These are phyloP conservation scores for Enterocytospora artemiae DNA, from an alignment of 371 early-diverging fungal species.

Conservation along the genomic window DNA sequence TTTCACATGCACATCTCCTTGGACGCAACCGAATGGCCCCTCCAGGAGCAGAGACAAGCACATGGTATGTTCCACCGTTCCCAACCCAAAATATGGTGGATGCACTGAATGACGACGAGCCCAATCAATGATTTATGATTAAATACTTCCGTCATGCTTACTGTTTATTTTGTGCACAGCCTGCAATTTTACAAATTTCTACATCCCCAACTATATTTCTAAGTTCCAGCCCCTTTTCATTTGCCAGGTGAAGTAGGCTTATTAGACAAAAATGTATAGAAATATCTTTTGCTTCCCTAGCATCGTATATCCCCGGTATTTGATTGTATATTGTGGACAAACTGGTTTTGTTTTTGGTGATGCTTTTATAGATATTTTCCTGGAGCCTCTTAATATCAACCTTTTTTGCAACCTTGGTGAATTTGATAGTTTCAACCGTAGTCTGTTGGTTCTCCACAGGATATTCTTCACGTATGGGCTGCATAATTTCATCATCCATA, in stretches of 20 bases:
- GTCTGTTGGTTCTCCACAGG: neutral
- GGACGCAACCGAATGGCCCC: neutral
- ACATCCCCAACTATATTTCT: conserved; percentile 7
- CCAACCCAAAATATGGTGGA: neutral
- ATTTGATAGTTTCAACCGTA: conserved; percentile 3
- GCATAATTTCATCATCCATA: conserved; percentile 10
- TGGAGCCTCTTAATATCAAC: conserved; percentile 47
- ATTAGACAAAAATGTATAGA: conserved; percentile 55
- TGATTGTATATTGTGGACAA: conserved; percentile 18
- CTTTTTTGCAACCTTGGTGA: conserved; percentile 34
- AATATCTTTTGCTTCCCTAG: conserved; percentile 50
- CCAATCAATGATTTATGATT: neutral
- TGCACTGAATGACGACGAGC: neutral
- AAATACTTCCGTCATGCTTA: neutral
- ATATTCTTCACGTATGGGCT: no score
- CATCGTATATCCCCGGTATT: conserved; percentile 23
- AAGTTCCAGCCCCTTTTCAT: conserved; percentile 48
- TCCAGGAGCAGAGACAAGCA: neutral
- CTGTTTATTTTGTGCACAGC: neutral
- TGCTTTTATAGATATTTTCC: conserved; percentile 24
- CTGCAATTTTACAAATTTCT: conserved; percentile 8
- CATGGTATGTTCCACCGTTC: neutral
- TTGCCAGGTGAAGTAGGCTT: conserved; percentile 56
- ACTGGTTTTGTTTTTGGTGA: conserved; percentile 5
- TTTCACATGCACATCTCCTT: neutral